phyloP scores from a whole-genome alignment of 2,329 filamentous ascomycete species.

The Neonectria ditissima region DNA sequence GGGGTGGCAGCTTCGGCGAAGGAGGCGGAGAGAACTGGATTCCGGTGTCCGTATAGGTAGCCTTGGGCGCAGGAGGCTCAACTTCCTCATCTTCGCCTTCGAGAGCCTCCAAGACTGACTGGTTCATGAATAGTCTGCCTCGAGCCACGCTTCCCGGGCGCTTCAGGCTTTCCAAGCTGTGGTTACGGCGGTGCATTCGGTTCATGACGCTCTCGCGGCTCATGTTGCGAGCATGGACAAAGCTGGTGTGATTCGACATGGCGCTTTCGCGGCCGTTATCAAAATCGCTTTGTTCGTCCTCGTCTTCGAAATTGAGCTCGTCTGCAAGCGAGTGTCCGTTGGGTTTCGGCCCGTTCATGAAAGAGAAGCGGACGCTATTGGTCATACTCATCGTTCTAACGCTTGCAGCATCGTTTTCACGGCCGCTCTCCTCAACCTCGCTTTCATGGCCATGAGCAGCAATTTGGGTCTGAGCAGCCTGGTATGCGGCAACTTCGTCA shows the following conservation, averaged over 20 bases:
- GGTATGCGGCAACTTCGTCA: slow-evolving; percentile 83
- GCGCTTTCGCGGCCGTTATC: slow-evolving; percentile 73
- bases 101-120: slow-evolving; percentile 66
- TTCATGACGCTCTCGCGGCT: slow-evolving; percentile 68
- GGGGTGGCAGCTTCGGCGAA: slow-evolving; percentile 69
- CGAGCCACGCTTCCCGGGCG: slow-evolving; percentile 67
- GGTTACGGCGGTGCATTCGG: slow-evolving; percentile 65
- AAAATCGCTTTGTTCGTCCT: slow-evolving; percentile 79
- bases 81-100: slow-evolving; percentile 67
- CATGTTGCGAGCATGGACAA: slow-evolving; percentile 63
- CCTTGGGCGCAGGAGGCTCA: slow-evolving; percentile 54
- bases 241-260: slow-evolving; percentile 60
- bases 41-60: slow-evolving; percentile 77
- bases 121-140: slow-evolving; percentile 65
- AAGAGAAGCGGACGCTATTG: slow-evolving; percentile 79
- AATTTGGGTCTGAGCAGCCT: slow-evolving; percentile 63
- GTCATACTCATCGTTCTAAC: slow-evolving; percentile 78
- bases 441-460: slow-evolving; percentile 59
- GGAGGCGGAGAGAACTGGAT: slow-evolving; percentile 87
- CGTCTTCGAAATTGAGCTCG: slow-evolving; percentile 88
- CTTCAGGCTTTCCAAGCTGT: slow-evolving; percentile 69
- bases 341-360: slow-evolving; percentile 70
- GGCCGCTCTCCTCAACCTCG: slow-evolving; percentile 70
- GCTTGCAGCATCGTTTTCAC: slow-evolving; percentile 79
- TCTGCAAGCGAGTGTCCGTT: slow-evolving; percentile 86